These are phyloP conservation scores for Pichia paraexigua DNA, from an alignment of 805 yeast genomes.

Conservation along the genomic window DNA sequence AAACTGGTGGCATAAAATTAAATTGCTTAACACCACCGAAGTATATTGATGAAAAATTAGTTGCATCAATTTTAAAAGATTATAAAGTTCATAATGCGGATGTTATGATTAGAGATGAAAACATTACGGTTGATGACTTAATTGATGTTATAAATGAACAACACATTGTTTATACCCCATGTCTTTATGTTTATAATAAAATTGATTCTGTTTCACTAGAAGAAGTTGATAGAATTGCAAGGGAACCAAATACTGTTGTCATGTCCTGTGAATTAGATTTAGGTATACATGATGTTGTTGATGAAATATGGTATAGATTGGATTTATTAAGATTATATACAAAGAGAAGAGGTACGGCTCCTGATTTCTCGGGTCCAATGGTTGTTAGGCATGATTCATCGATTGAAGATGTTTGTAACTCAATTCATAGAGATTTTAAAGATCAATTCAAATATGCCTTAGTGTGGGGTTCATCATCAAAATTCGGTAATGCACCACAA, in stretches of 20 bases:
- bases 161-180: slow-evolving; percentile 82
- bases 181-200: slow-evolving; percentile 91
- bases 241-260: slow-evolving; percentile 88
- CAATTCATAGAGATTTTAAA: slow-evolving; percentile 88
- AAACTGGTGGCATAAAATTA: slow-evolving; percentile 86
- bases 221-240: slow-evolving; percentile 86
- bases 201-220: slow-evolving; percentile 92
- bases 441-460: slow-evolving; percentile 87
- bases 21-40: slow-evolving; percentile 78
- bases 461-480: slow-evolving; percentile 95
- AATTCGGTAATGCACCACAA: slow-evolving; percentile 78
- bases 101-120: slow-evolving; percentile 80
- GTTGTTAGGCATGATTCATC: slow-evolving; percentile 78
- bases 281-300: slow-evolving; percentile 81
- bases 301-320: slow-evolving; percentile 88
- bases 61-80: slow-evolving; percentile 70
- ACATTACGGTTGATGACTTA: slow-evolving; percentile 84
- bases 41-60: slow-evolving; percentile 71
- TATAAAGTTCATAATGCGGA: slow-evolving; percentile 91
- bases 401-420: slow-evolving; percentile 81
- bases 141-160: slow-evolving; percentile 85
- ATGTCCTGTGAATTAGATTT: slow-evolving; percentile 86
- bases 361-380: slow-evolving; percentile 82
- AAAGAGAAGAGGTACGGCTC: slow-evolving; percentile 74
- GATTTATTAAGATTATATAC: slow-evolving; percentile 77